Evolutionary conservation across 2,329 filamentous ascomycete genomes (phyloP), one percentile per base, ranked within the genome.

Genomic region (Aureobasidium melanogenum): DNA sequence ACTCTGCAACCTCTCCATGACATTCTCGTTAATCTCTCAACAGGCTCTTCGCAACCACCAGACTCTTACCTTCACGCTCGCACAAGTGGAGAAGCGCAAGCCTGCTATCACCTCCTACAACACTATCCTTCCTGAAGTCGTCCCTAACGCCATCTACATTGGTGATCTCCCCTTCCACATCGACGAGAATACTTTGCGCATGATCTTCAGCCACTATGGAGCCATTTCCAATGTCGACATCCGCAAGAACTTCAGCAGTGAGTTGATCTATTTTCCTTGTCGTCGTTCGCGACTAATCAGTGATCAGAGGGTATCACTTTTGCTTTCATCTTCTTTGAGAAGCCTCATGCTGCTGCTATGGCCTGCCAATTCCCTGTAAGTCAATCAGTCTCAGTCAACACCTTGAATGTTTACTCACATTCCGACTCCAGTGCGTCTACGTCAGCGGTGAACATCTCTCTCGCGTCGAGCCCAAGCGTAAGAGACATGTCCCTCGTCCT

Each of bases 141-240:
- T 32, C 7, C 46, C 26, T 36, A 43, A 50, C 15, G 50, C 55
- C 30, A 61, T 64, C 50, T 61, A 56, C 17, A 57, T 64, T 10
- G 56, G 59, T 19, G 57, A 60, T n/a, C 38, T 64, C 26, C 61
- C 63, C 2, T 43, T 28, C 15, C 14, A 52, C 10, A 55, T 58
- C 19, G 43, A 26, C 46, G 28, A 60, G 12, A 52, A 15, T 22
- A 57, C 19, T 39, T 61, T 24, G 28, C 24, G n/a, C 22, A 6
- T 51, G 26, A 52, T 58, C 17, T 64, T 64, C 44, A 19, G 34
- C 14, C 26, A 30, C 22, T 61, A 60, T 54, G 63, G 63, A 10
- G 30, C 30, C 19, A 60, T 64, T 38, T 34, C 19, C 6, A 17
- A 46, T 17, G 54, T 61, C 12, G 51, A 52, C 2, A 50, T 61